Base-by-base conservation (phyloP, 2,329 filamentous ascomycete species). In the Xenoacremonium recifei region DNA sequence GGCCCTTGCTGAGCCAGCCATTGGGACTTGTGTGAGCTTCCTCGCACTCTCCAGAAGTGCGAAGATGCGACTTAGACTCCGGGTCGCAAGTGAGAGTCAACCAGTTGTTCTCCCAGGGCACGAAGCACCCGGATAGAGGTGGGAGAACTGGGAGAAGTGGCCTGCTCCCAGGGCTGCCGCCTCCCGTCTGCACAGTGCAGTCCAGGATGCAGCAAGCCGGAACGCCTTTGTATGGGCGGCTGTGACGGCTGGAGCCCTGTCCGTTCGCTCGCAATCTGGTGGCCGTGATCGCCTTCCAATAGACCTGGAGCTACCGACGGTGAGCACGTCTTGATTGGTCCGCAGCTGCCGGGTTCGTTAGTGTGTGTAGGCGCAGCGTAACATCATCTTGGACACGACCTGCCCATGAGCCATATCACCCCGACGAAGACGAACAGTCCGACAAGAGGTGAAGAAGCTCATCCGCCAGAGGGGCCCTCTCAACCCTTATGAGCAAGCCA, bases 401-500 rank as follows among this genome's bases (percentile, higher is more conserved):
- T 25, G 12, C 33, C 18, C 33, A 23, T 21, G 4, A 37, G 29
- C 29, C 29, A 32, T 11, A 27, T 7, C 23, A 27, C 23, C 7
- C 23, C 9, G 23, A 27, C 13, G 23, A 27, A 27, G 23, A 27
- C 29, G 29, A 16, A 16, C 9, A 11, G 29, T n/a, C n/a, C n/a
- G n/a, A 9, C 23, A 27, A 27, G 23, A 9, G 13, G 23, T 27
- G 9, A 9, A 27, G 23, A 27, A 27, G 23, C 13, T 30, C 20
- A 21, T 34, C 38, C 31, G 51, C n/a, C 53, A 44, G 48, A 45
- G 29, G 21, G 18, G 35, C 40, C 41, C 35, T 51, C 6, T 6
- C 10, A 15, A 15, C 9, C 29, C 52, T 50, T 57, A 55, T 57
- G 57, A 57, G n/a, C n/a, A n/a, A n/a, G n/a, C n/a, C n/a, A n/a